Evolutionary conservation across 805 yeast species (phyloP).

Genomic region (Myxozyma mucilagina): DNA sequence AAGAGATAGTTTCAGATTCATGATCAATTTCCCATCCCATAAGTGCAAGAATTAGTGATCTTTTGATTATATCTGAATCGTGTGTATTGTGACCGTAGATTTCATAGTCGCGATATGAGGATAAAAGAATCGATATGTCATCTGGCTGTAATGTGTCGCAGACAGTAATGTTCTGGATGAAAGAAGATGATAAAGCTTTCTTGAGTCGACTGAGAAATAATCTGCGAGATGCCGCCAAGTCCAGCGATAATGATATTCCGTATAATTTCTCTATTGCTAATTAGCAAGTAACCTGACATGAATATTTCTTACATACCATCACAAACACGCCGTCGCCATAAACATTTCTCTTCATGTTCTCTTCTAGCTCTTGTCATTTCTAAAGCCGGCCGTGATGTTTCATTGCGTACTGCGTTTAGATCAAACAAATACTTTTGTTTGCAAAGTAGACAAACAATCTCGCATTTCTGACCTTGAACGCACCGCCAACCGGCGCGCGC

Average conservation of each 20-base stretch:
- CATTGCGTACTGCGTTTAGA: neutral
- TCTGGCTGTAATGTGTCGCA: neutral
- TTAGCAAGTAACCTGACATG: neutral
- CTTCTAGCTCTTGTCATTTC: conserved; percentile 13
- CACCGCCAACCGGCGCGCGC: conserved; percentile 29
- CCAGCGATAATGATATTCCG: conserved; percentile 2
- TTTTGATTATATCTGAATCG: neutral
- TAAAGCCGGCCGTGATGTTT: neutral
- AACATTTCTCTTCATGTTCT: conserved; percentile 14
- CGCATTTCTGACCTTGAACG: neutral
- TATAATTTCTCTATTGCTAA: conserved; percentile 4
- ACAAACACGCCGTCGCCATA: conserved; percentile 26
- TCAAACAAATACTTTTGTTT: neutral
- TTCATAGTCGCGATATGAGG: neutral
- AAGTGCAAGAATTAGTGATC: neutral
- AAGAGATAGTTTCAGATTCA: neutral
- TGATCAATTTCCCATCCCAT: neutral
- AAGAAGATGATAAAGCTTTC: neutral
- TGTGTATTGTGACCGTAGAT: neutral
- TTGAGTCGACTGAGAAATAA: conserved; percentile 3
- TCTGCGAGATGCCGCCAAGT: neutral
- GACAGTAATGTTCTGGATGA: neutral
- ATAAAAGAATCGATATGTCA: neutral
- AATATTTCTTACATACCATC: conserved; percentile 6
- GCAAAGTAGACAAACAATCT: conserved; percentile 14